These are phyloP conservation scores for Arthroderma sp. DNA, from an alignment of 2,329 filamentous ascomycete genomes.

Conservation along the genomic window DNA sequence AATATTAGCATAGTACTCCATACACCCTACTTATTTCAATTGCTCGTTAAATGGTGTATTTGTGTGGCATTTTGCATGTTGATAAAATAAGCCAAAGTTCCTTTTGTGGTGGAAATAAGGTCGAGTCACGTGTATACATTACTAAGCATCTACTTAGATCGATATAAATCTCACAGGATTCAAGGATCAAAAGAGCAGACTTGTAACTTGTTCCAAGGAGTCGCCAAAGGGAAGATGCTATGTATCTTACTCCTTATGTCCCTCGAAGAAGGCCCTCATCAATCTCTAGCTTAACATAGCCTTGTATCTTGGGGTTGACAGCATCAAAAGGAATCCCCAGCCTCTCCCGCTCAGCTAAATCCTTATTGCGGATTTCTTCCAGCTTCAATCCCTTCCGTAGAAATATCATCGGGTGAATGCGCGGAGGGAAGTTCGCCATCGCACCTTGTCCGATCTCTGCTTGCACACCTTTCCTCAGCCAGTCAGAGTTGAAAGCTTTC, in stretches of 20 bases:
- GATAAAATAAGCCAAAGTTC: neutral
- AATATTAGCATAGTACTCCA: neutral
- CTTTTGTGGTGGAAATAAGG: neutral
- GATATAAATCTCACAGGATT: too few relatives aligned
- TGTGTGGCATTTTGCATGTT: neutral
- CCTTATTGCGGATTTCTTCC: neutral
- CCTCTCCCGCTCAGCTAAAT: too few relatives aligned
- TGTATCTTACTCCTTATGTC: too few relatives aligned
- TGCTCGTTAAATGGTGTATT: too few relatives aligned
- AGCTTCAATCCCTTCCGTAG: neutral
- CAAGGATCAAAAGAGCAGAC: too few relatives aligned
- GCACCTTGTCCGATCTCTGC: neutral
- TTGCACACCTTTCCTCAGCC: neutral
- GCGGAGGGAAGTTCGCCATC: neutral
- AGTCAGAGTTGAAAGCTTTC: neutral
- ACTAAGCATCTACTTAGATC: neutral
- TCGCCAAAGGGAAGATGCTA: too few relatives aligned
- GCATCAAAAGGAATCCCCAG: too few relatives aligned
- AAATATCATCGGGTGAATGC: neutral
- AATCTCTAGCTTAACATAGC: too few relatives aligned
- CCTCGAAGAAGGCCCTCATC: too few relatives aligned
- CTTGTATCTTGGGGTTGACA: too few relatives aligned
- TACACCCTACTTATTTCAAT: neutral
- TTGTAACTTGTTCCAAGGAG: too few relatives aligned
- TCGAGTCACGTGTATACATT: neutral